Conservation (phyloP, 371 early-diverging fungal species). For the Caulochytrium protostelioides region DNA sequence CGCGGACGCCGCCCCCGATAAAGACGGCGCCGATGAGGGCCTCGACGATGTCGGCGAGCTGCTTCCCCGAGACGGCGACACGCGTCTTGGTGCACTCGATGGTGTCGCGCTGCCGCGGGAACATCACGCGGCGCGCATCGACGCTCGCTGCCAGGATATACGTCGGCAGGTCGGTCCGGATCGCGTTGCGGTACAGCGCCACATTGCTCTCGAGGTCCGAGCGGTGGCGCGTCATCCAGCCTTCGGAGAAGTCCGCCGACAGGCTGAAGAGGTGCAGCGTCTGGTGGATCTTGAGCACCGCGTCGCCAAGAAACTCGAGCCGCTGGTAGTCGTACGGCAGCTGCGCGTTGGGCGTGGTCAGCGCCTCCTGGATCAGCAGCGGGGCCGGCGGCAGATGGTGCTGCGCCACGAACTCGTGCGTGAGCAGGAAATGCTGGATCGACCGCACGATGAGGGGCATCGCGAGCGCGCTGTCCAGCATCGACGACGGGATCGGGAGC, state of each 20-base stretch:
- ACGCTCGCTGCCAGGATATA: conserved; percentile 11
- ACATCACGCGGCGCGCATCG: neutral
- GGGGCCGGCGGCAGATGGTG: conserved; percentile 20
- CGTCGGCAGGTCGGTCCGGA: conserved; percentile 19
- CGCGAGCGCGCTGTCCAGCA: conserved; percentile 6
- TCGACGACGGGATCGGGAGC: neutral
- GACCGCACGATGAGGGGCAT: neutral
- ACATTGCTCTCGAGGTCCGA: conserved; percentile 47
- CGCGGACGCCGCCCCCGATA: conserved; percentile 32
- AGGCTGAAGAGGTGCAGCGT: conserved; percentile 53
- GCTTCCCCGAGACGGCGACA: conserved; percentile 42
- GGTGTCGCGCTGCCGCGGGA: neutral
- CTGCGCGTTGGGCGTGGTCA: conserved; percentile 39
- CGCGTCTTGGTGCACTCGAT: neutral
- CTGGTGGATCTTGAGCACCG: conserved; percentile 66
- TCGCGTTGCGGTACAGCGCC: conserved; percentile 36
- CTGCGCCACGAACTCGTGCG: conserved; percentile 19
- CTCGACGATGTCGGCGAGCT: conserved; percentile 73
- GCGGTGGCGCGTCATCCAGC: conserved; percentile 43
- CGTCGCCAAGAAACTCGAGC: conserved; percentile 84
- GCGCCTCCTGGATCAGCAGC: conserved; percentile 33
- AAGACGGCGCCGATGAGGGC: conserved; percentile 65
- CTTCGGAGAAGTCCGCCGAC: conserved; percentile 59
- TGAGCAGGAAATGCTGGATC: conserved; percentile 31
- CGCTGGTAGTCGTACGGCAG: conserved; percentile 70